These are phyloP conservation scores for Globisporangium perplexum DNA, from an alignment of 352 stramenopile genomes.

Conservation along the genomic window DNA sequence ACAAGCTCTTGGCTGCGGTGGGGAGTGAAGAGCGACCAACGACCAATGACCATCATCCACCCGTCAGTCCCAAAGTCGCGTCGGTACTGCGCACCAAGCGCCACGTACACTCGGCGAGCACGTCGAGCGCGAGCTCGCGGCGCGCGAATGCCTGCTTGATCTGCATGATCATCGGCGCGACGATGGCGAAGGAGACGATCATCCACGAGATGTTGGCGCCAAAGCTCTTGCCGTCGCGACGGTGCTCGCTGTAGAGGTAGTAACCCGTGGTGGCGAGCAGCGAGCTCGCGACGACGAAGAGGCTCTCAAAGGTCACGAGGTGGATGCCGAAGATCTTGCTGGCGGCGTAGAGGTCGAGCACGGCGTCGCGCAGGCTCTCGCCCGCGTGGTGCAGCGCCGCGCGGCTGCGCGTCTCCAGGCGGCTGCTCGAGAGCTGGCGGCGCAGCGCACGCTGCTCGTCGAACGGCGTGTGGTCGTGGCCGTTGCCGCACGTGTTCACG, in stretches of 20 bases:
- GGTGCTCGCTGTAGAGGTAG: constrained; percentile 47
- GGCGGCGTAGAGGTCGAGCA: constrained; percentile 74
- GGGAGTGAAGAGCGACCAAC: no score
- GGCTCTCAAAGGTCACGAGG: constrained; percentile 70
- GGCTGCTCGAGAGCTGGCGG: constrained; percentile 12
- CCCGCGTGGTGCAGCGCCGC: constrained; percentile 22
- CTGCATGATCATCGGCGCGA: constrained; percentile 87
- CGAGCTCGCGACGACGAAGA: constrained; percentile 64
- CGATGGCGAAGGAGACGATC: constrained; percentile 75
- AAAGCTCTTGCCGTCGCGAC: constrained; percentile 28
- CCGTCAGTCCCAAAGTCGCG: no score
- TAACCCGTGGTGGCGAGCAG: constrained; percentile 59
- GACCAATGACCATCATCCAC: no score
- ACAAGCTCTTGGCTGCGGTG: constrained; percentile 53
- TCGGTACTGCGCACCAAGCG: no score
- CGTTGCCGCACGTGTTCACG: constrained; percentile 14
- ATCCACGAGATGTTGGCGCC: constrained; percentile 84
- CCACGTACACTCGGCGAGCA: constrained; percentile 54
- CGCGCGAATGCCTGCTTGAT: constrained; percentile 77
- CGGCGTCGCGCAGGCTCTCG: constrained; percentile 48
- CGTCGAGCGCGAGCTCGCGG: constrained; percentile 61
- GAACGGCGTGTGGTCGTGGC: constrained; percentile 17
- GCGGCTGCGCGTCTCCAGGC: constrained; percentile 6
- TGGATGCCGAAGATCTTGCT: constrained; percentile 71
- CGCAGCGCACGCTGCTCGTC: constrained; percentile 4